Base-by-base conservation (phyloP, 2,329 filamentous ascomycete genomes). In the Plenodomus biglobosus region DNA sequence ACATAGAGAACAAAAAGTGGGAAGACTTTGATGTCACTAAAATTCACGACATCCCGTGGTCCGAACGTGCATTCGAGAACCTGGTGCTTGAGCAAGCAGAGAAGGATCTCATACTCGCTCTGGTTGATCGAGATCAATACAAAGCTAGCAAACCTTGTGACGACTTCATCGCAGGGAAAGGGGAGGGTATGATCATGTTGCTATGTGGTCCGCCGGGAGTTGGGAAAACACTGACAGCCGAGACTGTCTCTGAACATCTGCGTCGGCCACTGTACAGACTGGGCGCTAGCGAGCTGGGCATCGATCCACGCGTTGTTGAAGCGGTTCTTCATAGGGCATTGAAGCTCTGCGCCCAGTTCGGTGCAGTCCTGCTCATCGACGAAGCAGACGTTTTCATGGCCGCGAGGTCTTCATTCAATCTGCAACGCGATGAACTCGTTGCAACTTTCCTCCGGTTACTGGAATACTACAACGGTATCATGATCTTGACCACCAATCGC, bases 301-400 rank as follows among this genome's bases (percentile, higher is more conserved):
- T 39, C 10, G 46, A 44, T 5, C 42, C 58, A 15, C 42, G 53
- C 15, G 21, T 42, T 3, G 58, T 58, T 8, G 58, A 61, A 37
- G 38, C 43, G n/a, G 50, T 46, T 15, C 42, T 57, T 1, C 46
- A 56, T 6, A 44, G 36, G 1, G 50, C 51, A 1, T 42, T 58
- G 2, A 34, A 50, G n/a, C 40, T 58, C 10, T 55, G 44, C 2
- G 52, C 44, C 15, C 75, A 75, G 8, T 82, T 76, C 65, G 76
- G 75, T 15, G 80, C 76, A 20, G 53, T 84, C 3, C 73, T 84
- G 78, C 48, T 59, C 2, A 42, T 61, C 20, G 56, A 61, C 38
- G 58, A 59, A 22, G 56, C 56, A n/a, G 58, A 84, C 46, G 78
- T 83, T 11, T 84, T 81, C 65, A 75, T 84, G 10, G 78, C 81